Percentiles rank a stretch among this genome's conserved stretches.
Conservation (phyloP, 495 filamentous ascomycete genomes). For the Penicillium manginii region DNA sequence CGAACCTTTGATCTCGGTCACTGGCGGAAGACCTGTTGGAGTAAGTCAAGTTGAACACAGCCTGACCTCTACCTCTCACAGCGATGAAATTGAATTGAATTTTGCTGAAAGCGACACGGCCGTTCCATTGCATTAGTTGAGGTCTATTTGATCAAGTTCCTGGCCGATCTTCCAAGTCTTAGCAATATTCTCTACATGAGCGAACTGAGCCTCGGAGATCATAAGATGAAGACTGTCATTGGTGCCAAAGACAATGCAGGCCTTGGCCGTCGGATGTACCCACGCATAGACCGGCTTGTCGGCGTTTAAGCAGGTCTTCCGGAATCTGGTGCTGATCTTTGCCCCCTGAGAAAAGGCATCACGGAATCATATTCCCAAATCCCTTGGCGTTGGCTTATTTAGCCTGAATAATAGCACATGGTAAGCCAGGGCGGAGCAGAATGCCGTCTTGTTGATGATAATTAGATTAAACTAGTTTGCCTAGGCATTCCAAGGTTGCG, state of each 20-base stretch:
- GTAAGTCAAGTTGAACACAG: background rate
- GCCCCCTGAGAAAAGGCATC: slow-evolving; percentile 2
- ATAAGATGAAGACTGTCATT: background rate
- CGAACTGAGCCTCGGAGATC: background rate
- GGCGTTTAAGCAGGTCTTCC: background rate
- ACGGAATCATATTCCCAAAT: background rate
- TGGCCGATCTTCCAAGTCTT: background rate
- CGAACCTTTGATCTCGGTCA: background rate
- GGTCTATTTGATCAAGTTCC: background rate
- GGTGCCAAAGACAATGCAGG: background rate
- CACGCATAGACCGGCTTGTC: background rate
- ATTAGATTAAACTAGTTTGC: too few relatives aligned
- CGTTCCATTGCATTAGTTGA: slow-evolving; percentile 13
- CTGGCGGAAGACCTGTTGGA: background rate
- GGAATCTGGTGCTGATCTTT: slow-evolving; percentile 9
- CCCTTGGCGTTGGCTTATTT: background rate
- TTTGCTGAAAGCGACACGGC: slow-evolving; percentile 17
- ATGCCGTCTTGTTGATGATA: background rate
- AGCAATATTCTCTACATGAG: background rate
- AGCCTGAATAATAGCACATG: background rate
- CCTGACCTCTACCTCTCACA: background rate
- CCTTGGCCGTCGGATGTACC: background rate
- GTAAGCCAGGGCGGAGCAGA: background rate
- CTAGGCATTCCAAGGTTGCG: too few relatives aligned
- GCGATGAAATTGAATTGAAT: background rate